Evolutionary conservation across 78 protist genomes (phyloP), one percentile per base, ranked within the genome.

Genomic region (Goniomonas avonlea): DNA sequence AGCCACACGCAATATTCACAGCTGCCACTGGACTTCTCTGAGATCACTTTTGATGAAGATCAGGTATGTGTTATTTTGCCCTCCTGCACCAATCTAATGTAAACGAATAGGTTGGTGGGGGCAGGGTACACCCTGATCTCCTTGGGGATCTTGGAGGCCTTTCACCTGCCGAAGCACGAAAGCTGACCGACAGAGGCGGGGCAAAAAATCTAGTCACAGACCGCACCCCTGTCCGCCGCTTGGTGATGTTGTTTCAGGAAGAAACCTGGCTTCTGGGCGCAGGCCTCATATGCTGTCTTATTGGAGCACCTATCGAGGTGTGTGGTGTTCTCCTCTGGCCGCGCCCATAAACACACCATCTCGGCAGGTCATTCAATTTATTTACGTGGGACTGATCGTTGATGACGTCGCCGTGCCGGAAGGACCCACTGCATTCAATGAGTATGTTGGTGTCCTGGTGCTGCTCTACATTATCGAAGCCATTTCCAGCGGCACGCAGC

Each of bases 391-490:
- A 21, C 38, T 68, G 75, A 35, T 68, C 25, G 56, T 68, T 20
- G 75, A 68, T 34, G 75, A 68, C 47, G 38, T 48, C 56, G 75
- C 75, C n/a, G 75, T 68, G 32, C 75, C 75, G 23, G 75, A 68
- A 11, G 75, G 75, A 25, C 61, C 61, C 35, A 5, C 34, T 5
- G 9, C 11, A 25, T 18, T 56, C 13, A 25, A 5, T 5, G 35
- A 18, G 34, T 56, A 56, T 25, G 18, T 56, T 25, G 61, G 35
- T 11, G 48, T 66, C 41, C 41, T 63, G 7, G 70, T 63, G 15
- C 45, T 40, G 48, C 70, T 63, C 41, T 63, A 63, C 39, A 32
- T 63, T 21, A 63, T 41, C 11, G 47, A 68, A 53, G 75, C 39
- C n/a, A 53, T 68, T n/a, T 5, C 47, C 7, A 29, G 59, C 27